phyloP scores from a whole-genome alignment of 2,329 filamentous ascomycete genomes.

The Aspergillus tubingensis region DNA sequence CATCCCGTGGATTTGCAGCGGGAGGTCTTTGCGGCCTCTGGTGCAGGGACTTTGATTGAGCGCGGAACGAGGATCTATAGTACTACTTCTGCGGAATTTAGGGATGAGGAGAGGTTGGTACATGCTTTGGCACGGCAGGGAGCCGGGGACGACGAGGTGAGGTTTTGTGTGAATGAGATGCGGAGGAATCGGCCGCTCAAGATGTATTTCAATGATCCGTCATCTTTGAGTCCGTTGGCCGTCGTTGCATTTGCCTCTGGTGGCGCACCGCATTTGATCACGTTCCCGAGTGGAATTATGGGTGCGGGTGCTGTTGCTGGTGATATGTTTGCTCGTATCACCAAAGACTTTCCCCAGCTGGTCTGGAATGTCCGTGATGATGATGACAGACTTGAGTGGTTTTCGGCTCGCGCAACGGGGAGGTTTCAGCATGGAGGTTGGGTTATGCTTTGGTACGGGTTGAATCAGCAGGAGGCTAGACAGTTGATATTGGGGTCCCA shows the following conservation, averaged over 20 bases:
- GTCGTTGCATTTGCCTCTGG: conserved; percentile 71
- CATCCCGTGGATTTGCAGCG: conserved; percentile 94
- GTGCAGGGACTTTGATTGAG: conserved; percentile 88
- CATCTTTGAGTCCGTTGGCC: conserved; percentile 80
- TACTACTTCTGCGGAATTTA: conserved; percentile 70
- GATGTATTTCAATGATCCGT: conserved; percentile 83
- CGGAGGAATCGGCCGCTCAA: conserved; percentile 76
- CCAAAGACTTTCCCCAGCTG: conserved; percentile 87
- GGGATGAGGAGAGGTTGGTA: conserved; percentile 75
- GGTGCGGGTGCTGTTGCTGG: conserved; percentile 79
- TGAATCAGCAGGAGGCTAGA: conserved; percentile 76
- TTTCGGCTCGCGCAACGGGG: conserved; percentile 94
- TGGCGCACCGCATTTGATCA: conserved; percentile 77
- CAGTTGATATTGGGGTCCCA: conserved; percentile 83
- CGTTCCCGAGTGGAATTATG: conserved; percentile 88
- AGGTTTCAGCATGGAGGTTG: conserved; percentile 82
- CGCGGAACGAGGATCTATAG: conserved; percentile 85
- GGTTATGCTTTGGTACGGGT: conserved; percentile 94
- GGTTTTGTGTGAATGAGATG: conserved; percentile 81
- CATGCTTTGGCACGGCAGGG: conserved; percentile 78
- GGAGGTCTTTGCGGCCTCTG: conserved; percentile 93
- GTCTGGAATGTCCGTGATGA: conserved; percentile 94
- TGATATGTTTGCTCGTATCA: conserved; percentile 89
- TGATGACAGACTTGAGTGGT: conserved; percentile 96
- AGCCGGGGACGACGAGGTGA: conserved; percentile 78